Percentiles rank a stretch among this genome's conserved stretches.
Conservation (phyloP, 352 stramenopile genomes). For the Pythium coloratum region DNA sequence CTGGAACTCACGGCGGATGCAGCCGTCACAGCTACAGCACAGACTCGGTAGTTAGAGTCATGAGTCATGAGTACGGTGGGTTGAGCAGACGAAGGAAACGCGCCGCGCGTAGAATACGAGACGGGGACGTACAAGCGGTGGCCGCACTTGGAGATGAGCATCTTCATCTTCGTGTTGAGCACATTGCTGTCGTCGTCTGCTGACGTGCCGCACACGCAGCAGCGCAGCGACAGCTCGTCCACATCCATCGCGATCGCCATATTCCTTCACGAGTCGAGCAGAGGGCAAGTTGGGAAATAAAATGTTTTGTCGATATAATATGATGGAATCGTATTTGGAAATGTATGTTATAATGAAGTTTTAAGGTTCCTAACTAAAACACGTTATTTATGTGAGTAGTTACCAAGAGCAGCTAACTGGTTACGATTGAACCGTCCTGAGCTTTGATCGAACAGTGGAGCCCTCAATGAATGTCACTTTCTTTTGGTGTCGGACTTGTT, state of each 20-base stretch:
- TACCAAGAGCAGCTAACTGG: no score
- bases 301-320: no score
- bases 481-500: not conserved
- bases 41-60: not conserved
- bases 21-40: slow-evolving; percentile 71
- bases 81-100: not conserved
- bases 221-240: slow-evolving; percentile 79
- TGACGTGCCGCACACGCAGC: slow-evolving; percentile 87
- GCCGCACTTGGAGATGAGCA: slow-evolving; percentile 90
- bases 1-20: slow-evolving; percentile 88
- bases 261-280: not conserved
- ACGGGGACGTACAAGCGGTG: slow-evolving; percentile 76
- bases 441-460: no score
- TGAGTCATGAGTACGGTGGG: no score
- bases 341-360: no score
- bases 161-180: slow-evolving; percentile 92
- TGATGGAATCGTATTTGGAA: no score
- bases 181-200: slow-evolving; percentile 86
- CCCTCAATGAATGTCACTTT: no score
- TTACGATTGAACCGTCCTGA: no score
- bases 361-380: no score
- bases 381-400: no score
- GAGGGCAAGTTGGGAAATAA: no score
- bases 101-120: not conserved
- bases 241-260: slow-evolving; percentile 34